Base-by-base conservation (phyloP, 2,329 filamentous ascomycete genomes). In the Pyrenophora seminiperda region DNA sequence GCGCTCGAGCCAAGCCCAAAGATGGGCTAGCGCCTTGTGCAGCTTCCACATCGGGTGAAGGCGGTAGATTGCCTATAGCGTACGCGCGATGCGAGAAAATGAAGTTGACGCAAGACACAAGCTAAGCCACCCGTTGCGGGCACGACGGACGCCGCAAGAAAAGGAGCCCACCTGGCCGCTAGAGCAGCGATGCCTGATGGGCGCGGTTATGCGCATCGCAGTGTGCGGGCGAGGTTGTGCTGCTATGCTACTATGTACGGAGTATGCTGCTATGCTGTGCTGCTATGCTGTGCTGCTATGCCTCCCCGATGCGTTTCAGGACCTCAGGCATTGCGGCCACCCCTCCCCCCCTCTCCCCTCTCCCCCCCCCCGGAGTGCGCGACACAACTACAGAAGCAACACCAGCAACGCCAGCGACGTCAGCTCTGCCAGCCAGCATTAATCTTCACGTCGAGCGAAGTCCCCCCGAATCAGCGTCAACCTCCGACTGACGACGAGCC, bases 101-200 rank as follows among this genome's bases (percentile, higher is more conserved):
- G 30, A 43, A 30, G 15, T 20, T n/a, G 27, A 45, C 45, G 40
- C 45, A 53, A 55, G 56, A 54, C 56, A 54, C 47, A n/a, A n/a
- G n/a, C n/a, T n/a, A n/a, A n/a, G n/a, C n/a, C n/a, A n/a, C 56
- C 56, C 24, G 56, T 51, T 54, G 53, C 49, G 49, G 40, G 24
- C 17, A 43, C 34, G 24, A 20, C 41, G 37, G 17, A 18, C 11
- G 19, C n/a, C 33, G 22, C 7, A 24, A 7, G 20, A 7, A 22
- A 33, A 33, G 31, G 31, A 33, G 10, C 31, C 14, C 13, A n/a
- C 31, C n/a, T 15, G 14, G 17, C 3, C 20, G 41, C 41, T 43
- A 33, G 44, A 27, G 31, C 37, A 41, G 52, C 4, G 24, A 11
- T 10, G 10, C 24, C 13, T 27, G 24, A 7, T 22, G 7, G 3